phyloP scores from a whole-genome alignment of 352 stramenopile species.

The Achlya hypogyna region DNA sequence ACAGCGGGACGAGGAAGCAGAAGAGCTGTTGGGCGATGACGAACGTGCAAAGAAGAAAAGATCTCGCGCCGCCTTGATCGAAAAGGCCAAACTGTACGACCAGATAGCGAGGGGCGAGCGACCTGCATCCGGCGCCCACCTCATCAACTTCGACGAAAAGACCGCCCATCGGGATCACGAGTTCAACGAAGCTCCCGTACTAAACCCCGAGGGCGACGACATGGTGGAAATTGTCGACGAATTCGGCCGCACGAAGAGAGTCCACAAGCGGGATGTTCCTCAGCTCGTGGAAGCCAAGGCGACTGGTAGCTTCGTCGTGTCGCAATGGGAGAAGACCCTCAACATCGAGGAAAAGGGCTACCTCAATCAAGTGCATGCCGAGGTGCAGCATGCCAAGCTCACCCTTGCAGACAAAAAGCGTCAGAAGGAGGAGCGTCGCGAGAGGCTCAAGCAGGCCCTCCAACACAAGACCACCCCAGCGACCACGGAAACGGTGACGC shows the following conservation, averaged over 20 bases:
- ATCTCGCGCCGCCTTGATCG: conserved; percentile 48
- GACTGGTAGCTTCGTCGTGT: conserved; percentile 56
- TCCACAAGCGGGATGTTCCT: conserved; percentile 33
- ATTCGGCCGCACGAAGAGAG: conserved; percentile 44
- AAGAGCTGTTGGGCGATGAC: conserved; percentile 47
- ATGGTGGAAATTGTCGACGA: conserved; percentile 42
- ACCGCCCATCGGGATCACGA: background rate
- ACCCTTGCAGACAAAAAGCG: conserved; percentile 30
- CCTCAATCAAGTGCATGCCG: conserved; percentile 55
- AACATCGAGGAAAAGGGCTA: conserved; percentile 52
- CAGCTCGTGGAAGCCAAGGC: conserved; percentile 18
- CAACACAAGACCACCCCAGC: background rate
- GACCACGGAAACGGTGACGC: background rate
- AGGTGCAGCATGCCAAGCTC: conserved; percentile 35
- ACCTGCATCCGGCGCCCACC: conserved; percentile 1
- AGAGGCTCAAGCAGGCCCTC: conserved; percentile 31
- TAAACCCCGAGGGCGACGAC: background rate
- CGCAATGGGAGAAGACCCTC: conserved; percentile 71
- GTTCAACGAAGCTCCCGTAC: conserved; percentile 8
- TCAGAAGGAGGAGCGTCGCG: conserved; percentile 54
- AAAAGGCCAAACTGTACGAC: conserved; percentile 73
- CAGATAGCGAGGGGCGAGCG: conserved; percentile 36
- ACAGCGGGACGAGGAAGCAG: conserved; percentile 38
- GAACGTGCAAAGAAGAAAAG: conserved; percentile 46
- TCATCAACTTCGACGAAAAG: conserved; percentile 61